phyloP scores from a whole-genome alignment of 306 rosid species.

The Vigna nakashimae region DNA sequence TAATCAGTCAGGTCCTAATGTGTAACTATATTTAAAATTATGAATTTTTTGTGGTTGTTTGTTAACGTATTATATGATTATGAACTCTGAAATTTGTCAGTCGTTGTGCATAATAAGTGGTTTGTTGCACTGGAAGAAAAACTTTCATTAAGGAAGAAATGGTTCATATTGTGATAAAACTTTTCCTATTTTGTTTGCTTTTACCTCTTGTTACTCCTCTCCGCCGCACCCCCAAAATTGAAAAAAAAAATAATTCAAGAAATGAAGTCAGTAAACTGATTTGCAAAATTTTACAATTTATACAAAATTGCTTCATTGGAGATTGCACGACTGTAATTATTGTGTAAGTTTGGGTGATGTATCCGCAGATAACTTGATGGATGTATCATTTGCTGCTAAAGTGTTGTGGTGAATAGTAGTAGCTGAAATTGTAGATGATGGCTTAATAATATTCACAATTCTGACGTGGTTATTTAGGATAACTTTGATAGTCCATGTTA shows the following conservation, averaged over 20 bases:
- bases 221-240: too few relatives aligned
- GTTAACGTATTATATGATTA: conserved; percentile 2
- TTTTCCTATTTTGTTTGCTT: not conserved
- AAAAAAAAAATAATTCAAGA: too few relatives aligned
- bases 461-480: not conserved
- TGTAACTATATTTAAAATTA: not conserved
- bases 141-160: not conserved
- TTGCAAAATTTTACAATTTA: not conserved
- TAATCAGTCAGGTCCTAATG: conserved; percentile 14
- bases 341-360: not conserved
- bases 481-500: not conserved
- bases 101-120: conserved; percentile 38
- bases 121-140: conserved; percentile 34
- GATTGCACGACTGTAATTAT: not conserved
- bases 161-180: not conserved
- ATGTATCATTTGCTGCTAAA: conserved; percentile 11
- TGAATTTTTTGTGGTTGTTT: conserved; percentile 5
- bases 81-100: conserved; percentile 23
- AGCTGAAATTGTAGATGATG: conserved; percentile 18
- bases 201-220: not conserved
- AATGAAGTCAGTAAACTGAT: conserved; percentile 3
- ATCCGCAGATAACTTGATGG: not conserved
- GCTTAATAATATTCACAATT: conserved; percentile 1
- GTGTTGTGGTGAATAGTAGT: conserved; percentile 4
- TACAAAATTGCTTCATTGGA: conserved; percentile 13